phyloP scores from a whole-genome alignment of 768 basidiomycete species.

The Amanita muscaria region DNA sequence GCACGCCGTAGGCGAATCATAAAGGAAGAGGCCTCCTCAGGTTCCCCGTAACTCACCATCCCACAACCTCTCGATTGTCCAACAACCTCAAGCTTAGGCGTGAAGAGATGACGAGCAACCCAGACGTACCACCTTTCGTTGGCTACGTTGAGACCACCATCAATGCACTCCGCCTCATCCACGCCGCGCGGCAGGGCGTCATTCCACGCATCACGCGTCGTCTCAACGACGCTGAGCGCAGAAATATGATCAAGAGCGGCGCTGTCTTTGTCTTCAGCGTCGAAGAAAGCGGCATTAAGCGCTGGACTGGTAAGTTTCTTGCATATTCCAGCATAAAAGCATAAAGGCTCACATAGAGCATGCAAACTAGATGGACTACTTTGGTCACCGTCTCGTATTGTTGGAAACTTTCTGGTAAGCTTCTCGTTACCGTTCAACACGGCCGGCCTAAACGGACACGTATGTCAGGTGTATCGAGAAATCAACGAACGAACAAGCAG shows the following conservation, averaged over 20 bases:
- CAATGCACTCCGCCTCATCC: constrained; percentile 75
- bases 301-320: constrained; percentile 59
- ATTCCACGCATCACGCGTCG: constrained; percentile 79
- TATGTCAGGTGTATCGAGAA: constrained; percentile 67
- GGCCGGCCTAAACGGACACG: constrained; percentile 3
- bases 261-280: constrained; percentile 87
- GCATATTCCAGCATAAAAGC: constrained; percentile 7
- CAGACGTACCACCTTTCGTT: constrained; percentile 57
- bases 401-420: constrained; percentile 75
- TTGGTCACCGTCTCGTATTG: constrained; percentile 81
- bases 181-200: constrained; percentile 70
- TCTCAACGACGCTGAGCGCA: constrained; percentile 73
- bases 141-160: constrained; percentile 78
- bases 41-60: constrained; percentile 32
- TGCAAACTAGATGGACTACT: constrained; percentile 41
- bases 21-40: constrained; percentile 31
- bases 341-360: constrained; percentile 11
- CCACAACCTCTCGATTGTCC: constrained; percentile 38
- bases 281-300: constrained; percentile 80
- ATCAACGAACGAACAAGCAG: constrained; percentile 61
- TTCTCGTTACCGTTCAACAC: background rate
- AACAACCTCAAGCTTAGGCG: constrained; percentile 49
- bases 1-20: constrained; percentile 30
- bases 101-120: constrained; percentile 40
- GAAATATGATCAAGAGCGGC: constrained; percentile 51